Percentiles rank a stretch among this genome's conserved stretches.
Evolutionary conservation across 2,329 filamentous ascomycete species (phyloP).

Genomic region (Diplocarpon mali): DNA sequence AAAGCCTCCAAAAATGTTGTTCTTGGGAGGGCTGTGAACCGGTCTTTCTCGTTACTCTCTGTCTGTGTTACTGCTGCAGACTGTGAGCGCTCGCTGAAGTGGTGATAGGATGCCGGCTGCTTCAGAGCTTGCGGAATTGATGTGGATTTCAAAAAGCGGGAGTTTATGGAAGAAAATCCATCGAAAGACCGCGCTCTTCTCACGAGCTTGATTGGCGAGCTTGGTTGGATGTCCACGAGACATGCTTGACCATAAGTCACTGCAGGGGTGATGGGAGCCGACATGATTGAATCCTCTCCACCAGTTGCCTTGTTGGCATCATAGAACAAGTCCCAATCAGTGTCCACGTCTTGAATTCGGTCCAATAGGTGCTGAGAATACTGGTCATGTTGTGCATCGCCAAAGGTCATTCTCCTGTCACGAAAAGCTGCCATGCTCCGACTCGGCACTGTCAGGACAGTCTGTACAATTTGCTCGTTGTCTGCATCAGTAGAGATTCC

Average conservation of each 20-base stretch:
- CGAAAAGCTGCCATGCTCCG: background rate
- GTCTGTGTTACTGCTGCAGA: background rate
- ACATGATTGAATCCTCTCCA: constrained; percentile 7
- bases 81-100: constrained; percentile 5
- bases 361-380: background rate
- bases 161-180: constrained; percentile 8
- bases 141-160: background rate
- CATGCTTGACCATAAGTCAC: constrained; percentile 24
- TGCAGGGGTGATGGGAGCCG: constrained; percentile 10
- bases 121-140: constrained; percentile 5
- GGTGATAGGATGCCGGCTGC: constrained; percentile 9
- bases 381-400: background rate
- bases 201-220: constrained; percentile 6
- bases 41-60: background rate
- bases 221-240: constrained; percentile 22
- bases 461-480: constrained; percentile 15
- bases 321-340: constrained; percentile 1
- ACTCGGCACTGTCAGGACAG: constrained; percentile 13
- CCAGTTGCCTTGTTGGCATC: constrained; percentile 8
- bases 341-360: constrained; percentile 8
- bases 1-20: constrained; percentile 25
- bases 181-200: constrained; percentile 17
- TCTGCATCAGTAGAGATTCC: background rate
- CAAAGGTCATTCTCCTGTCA: constrained; percentile 6
- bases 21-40: constrained; percentile 18